A percentile compares a stretch with the other conserved stretches of the same genome.
Conservation (phyloP, 2,329 filamentous ascomycete genomes). For the Lojkania enalia region DNA sequence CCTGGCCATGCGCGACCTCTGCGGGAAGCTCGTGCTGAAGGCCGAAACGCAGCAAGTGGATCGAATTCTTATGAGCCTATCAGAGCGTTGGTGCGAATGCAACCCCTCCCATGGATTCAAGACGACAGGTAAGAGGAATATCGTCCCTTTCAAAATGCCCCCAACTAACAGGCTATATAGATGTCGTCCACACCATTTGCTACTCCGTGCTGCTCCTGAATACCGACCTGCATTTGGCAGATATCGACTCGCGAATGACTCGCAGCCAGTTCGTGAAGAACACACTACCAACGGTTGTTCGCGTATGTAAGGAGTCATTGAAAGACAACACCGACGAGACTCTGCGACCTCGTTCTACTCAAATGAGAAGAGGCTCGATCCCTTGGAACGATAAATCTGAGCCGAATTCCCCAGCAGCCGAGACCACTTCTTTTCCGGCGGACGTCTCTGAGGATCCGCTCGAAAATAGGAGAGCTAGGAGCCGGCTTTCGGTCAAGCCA, state of each 20-base stretch:
- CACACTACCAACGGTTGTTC: slow-evolving; percentile 84
- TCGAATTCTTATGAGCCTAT: slow-evolving; percentile 86
- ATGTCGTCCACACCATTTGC: slow-evolving; percentile 95
- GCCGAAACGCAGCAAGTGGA: slow-evolving; percentile 97
- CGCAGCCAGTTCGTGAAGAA: slow-evolving; percentile 94
- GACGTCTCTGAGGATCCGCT: slow-evolving; percentile 37
- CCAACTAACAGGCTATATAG: slow-evolving; percentile 52
- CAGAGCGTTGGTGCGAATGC: slow-evolving; percentile 88
- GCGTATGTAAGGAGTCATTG: slow-evolving; percentile 72
- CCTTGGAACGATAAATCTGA: slow-evolving; percentile 43
- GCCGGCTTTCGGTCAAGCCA: slow-evolving; percentile 50
- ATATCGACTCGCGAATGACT: slow-evolving; percentile 97
- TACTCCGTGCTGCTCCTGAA: slow-evolving; percentile 96
- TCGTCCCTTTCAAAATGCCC: too few species aligned
- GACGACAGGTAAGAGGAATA: slow-evolving; percentile 72
- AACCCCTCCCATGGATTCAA: slow-evolving; percentile 95
- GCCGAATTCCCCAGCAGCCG: slow-evolving; percentile 36
- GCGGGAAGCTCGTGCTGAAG: slow-evolving; percentile 77
- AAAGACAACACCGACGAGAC: slow-evolving; percentile 38
- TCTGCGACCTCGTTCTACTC: slow-evolving; percentile 38
- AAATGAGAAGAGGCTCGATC: slow-evolving; percentile 38
- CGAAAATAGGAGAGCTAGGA: slow-evolving; percentile 43
- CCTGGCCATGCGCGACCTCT: slow-evolving; percentile 75
- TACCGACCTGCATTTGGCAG: slow-evolving; percentile 91
- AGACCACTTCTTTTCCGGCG: slow-evolving; percentile 29